Percentiles rank a stretch among this genome's conserved stretches.
Conservation (phyloP, 352 stramenopile species). For the Globisporangium orthogonon region DNA sequence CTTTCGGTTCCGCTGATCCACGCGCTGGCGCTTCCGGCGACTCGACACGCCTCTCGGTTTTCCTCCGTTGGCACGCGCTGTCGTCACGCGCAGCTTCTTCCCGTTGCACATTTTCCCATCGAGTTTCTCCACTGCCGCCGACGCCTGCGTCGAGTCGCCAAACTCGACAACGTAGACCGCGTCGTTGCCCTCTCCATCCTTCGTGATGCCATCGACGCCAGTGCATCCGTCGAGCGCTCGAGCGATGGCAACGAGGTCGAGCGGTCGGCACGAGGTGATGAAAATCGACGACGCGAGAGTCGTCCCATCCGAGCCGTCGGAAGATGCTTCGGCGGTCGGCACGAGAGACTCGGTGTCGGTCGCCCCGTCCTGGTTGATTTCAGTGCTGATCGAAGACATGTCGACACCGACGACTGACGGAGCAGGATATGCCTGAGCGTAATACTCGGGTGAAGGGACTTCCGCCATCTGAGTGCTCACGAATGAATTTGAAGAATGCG, state of each 20-base stretch:
- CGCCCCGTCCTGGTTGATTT: neutral
- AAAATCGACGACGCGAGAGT: slow-evolving; percentile 22
- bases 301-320: slow-evolving; percentile 6
- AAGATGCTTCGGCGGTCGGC: neutral
- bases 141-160: slow-evolving; percentile 26
- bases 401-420: slow-evolving; percentile 1
- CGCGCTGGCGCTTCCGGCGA: slow-evolving; percentile 60
- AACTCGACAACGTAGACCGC: slow-evolving; percentile 52
- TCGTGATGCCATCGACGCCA: slow-evolving; percentile 49
- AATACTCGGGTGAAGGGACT: neutral
- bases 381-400: neutral
- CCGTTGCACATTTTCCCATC: slow-evolving; percentile 47
- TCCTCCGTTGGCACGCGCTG: slow-evolving; percentile 5
- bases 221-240: slow-evolving; percentile 37
- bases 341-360: slow-evolving; percentile 6
- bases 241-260: slow-evolving; percentile 47
- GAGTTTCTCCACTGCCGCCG: slow-evolving; percentile 34
- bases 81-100: slow-evolving; percentile 37
- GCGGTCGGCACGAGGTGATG: slow-evolving; percentile 37
- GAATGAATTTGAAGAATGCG: neutral
- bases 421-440: slow-evolving; percentile 1
- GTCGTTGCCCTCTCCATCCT: slow-evolving; percentile 24
- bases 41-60: slow-evolving; percentile 25
- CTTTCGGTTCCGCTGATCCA: slow-evolving; percentile 27
- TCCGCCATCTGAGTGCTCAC: neutral